Conservation (phyloP, 805 yeast species). For the Kluyveromyces nonfermentans region DNA sequence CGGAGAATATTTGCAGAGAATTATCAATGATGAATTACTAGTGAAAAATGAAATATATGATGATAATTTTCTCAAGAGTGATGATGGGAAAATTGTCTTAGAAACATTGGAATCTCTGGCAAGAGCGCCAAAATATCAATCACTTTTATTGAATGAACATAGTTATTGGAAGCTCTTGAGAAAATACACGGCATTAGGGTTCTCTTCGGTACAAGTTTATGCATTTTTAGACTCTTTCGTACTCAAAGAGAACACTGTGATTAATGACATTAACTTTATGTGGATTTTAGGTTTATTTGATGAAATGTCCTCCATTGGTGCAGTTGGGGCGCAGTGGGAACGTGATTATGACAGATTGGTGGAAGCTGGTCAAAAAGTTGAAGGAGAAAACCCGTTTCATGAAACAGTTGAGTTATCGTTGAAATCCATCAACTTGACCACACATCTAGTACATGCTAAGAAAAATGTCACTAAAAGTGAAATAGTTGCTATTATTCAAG, state of each 20-base stretch:
- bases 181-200: slow-evolving; percentile 37
- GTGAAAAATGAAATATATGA: slow-evolving; percentile 27
- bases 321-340: slow-evolving; percentile 69
- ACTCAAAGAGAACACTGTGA: slow-evolving; percentile 26
- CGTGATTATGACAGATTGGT: slow-evolving; percentile 38
- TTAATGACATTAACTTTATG: slow-evolving; percentile 48
- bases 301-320: slow-evolving; percentile 74
- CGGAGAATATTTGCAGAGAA: slow-evolving; percentile 13
- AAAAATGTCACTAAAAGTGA: slow-evolving; percentile 27
- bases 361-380: slow-evolving; percentile 36
- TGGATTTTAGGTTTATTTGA: slow-evolving; percentile 61
- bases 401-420: slow-evolving; percentile 50
- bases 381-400: slow-evolving; percentile 40
- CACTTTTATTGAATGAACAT: slow-evolving; percentile 40
- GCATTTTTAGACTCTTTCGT: slow-evolving; percentile 36
- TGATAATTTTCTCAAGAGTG: slow-evolving; percentile 29
- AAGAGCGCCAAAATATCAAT: slow-evolving; percentile 16
- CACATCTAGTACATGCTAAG: slow-evolving; percentile 33
- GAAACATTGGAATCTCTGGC: slow-evolving; percentile 30
- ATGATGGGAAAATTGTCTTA: slow-evolving; percentile 41
- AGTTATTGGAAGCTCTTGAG: slow-evolving; percentile 49
- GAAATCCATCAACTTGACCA: slow-evolving; percentile 52
- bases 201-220: slow-evolving; percentile 36
- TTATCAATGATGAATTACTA: slow-evolving; percentile 24
- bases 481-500: slow-evolving; percentile 57